Base-by-base conservation (phyloP, 305 asterid genomes). In the Rubia balearica region DNA sequence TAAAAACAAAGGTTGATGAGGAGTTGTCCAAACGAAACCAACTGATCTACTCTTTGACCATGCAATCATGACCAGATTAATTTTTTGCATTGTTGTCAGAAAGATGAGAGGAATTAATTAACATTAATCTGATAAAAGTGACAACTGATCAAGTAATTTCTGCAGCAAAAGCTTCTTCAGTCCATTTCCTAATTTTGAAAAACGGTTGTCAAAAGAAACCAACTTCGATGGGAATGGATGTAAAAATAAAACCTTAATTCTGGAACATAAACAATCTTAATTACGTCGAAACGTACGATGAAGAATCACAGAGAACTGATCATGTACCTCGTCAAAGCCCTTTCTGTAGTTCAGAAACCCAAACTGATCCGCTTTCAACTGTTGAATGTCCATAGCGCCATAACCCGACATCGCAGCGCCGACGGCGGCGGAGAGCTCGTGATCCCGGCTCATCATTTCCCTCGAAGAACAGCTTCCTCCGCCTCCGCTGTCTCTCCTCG, bases 251-350 rank as follows among this genome's bases (percentile, higher is more conserved):
- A 42, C 11, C 46, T 42, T 9, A 42, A 42, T 42, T 42, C 1
- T 42, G 10, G 46, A 42, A 42, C 9, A 42, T 42, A 42, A 7
- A 7, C 46, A 7, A 33, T 33, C 46, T 42, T 42, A 42, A 42
- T 42, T 8, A 42, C 46, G 46, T 1, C 46, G 46, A 41, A 5
- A 40, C 0, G 63, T 7, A 57, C n/a, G 55, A 41, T 48, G n/a
- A 11, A 27, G 30, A 27, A 27, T 27, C 30, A 2, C 30, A 27
- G 1, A 33, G 38, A 33, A 4, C 38, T 33, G 38, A 33, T 33
- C 38, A 33, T 33, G 10, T 86, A 91, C 97, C 89, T 91, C 94
- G 66, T 88, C 96, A 70, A 88, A 93, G 80, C 80, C 73, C 82
- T 88, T 89, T 72, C 90, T 82, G 72, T 74, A 91, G 5, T 90